Evolutionary conservation across 2,329 filamentous ascomycete genomes (phyloP).

Genomic region (Lasiodiplodia sp.): DNA sequence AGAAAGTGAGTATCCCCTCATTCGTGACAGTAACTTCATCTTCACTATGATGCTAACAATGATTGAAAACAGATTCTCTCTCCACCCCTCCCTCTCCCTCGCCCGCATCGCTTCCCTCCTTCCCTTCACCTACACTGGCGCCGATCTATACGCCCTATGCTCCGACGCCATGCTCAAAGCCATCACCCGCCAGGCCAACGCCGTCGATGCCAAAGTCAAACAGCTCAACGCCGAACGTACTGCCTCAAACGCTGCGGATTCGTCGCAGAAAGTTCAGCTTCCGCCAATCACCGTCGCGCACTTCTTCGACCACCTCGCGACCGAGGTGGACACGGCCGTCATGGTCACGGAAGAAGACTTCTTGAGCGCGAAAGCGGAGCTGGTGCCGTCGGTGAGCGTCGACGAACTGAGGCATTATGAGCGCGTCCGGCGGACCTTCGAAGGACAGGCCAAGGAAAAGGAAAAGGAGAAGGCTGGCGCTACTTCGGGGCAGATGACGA

Average conservation of each 20-base stretch:
- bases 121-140: slow-evolving; percentile 96
- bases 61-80: slow-evolving; percentile 70
- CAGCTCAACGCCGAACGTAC: slow-evolving; percentile 64
- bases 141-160: slow-evolving; percentile 95
- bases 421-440: slow-evolving; percentile 80
- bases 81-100: slow-evolving; percentile 81
- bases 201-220: slow-evolving; percentile 83
- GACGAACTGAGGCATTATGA: slow-evolving; percentile 95
- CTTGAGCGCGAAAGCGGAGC: slow-evolving; percentile 76
- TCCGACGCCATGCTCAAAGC: slow-evolving; percentile 99
- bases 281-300: slow-evolving; percentile 79
- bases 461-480: slow-evolving; percentile 50
- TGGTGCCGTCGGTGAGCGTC: slow-evolving; percentile 91
- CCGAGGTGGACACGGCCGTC: slow-evolving; percentile 81
- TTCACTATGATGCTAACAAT: neutral
- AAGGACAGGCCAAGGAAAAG: slow-evolving; percentile 65
- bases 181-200: slow-evolving; percentile 85
- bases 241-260: neutral
- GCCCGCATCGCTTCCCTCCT: slow-evolving; percentile 75
- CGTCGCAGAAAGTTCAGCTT: slow-evolving; percentile 45
- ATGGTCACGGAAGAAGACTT: slow-evolving; percentile 92
- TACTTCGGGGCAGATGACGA: slow-evolving; percentile 5
- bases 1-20: slow-evolving; percentile 75
- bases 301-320: slow-evolving; percentile 94
- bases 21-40: neutral